Base-by-base conservation (phyloP, 257 asterid genomes). In the Mitragyna speciosa region DNA sequence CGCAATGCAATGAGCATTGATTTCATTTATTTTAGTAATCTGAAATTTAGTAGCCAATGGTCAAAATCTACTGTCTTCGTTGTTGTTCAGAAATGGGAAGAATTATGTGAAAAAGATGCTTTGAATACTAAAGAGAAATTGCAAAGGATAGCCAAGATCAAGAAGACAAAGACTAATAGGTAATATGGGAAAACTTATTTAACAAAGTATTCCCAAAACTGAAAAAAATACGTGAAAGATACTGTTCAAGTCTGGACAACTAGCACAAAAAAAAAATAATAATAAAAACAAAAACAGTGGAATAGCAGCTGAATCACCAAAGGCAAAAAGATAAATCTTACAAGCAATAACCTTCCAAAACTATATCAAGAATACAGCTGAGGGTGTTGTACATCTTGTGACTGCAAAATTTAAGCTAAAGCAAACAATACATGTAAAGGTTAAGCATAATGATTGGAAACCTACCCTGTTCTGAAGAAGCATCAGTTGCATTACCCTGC, bases 381-480 rank as follows among this genome's bases (percentile, higher is more conserved):
- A 22, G 36, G 4, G 5, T 33, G 39, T 6, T 58, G 15, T 24
- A 36, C 36, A 39, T 22, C 26, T 33, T 33, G 20, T 4, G 20
- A 30, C 12, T 31, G 6, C 6, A 17, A 61, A 20, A 41, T 19
- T 59, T 59, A 28, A 11, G 31, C 36, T 26, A 51, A 11, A 70
- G 56, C 64, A 69, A 75, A 69, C 33, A 47, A 64, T 28, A n/a
- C 10, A 41, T 19, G 30, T 10, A 56, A 76, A 58, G 78, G 31
- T 49, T 54, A 59, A 63, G 9, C 48, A 76, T 68, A 33, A 28
- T 58, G 24, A 33, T 10, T 33, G 49, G 72, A 81, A 80, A 70
- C 86, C 74, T 89, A 92, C 99, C 79, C 78, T 91, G 97, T 76
- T 91, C 98, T 26, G 89, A 80, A 77, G 95, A 87, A 83, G 71